Evolutionary conservation across 345 rosid species (phyloP).

Genomic region (Balakata baccata): DNA sequence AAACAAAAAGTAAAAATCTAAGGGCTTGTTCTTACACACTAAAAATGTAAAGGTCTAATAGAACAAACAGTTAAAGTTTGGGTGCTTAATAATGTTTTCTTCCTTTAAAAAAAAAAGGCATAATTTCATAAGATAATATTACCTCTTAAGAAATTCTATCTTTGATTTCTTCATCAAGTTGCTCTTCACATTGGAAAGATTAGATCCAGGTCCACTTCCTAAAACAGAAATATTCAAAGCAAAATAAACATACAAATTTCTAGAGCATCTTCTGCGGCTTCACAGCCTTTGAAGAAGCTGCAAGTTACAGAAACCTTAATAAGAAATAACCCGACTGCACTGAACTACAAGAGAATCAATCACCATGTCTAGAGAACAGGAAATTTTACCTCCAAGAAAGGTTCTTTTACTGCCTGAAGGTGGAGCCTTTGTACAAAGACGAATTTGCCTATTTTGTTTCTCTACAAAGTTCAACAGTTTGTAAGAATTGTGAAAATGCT

Average conservation of each 20-base stretch:
- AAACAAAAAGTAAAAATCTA: too few species aligned
- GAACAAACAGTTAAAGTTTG: too few species aligned
- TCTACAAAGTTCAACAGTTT: conserved; percentile 36
- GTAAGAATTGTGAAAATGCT: conserved; percentile 18
- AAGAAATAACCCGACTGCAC: conserved; percentile 2
- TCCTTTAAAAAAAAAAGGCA: background rate
- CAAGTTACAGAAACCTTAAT: background rate
- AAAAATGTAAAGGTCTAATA: too few species aligned
- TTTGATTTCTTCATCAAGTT: conserved; percentile 90
- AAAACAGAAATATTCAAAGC: conserved; percentile 11
- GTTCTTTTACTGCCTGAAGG: conserved; percentile 68
- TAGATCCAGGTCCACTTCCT: conserved; percentile 60
- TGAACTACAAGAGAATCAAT: background rate
- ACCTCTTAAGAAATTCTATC: conserved; percentile 74
- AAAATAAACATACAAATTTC: background rate
- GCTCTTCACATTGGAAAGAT: conserved; percentile 60
- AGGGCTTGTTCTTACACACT: too few species aligned
- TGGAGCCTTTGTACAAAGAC: conserved; percentile 73
- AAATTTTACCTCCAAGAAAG: conserved; percentile 45
- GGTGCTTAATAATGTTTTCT: too few species aligned
- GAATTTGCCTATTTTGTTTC: conserved; percentile 78
- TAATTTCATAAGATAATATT: conserved; percentile 4
- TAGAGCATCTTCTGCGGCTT: background rate
- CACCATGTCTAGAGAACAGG: background rate
- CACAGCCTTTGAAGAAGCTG: background rate